Base-by-base conservation (phyloP, 2,329 filamentous ascomycete genomes). In the Elsinoe australis region DNA sequence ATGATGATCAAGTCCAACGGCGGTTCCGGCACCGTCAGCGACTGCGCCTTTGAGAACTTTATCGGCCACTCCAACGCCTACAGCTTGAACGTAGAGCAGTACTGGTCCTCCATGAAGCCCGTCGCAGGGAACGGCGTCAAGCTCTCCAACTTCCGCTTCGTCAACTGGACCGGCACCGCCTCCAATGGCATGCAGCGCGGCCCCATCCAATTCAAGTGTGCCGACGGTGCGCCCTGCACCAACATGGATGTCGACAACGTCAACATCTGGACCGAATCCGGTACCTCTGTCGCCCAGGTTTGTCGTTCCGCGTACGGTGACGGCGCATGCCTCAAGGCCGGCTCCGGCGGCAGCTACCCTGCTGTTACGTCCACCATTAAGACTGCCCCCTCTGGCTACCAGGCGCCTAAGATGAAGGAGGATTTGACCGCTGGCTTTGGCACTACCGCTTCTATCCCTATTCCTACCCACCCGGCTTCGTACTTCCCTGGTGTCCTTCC, bases 61-160 rank as follows among this genome's bases (percentile, higher is more conserved):
- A 74, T 77, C 59, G 77, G 78, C 31, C 75, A 77, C 59, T 63
- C 66, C 50, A 81, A 80, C 52, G 76, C 77, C 3, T 80, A 79
- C 64, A 71, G 69, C 8, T 64, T 79, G 18, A 65, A 79, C 58
- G 68, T 79, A 47, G 71, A 80, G 60, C 66, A 73, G 49, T 69
- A 72, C 55, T 79, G 76, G 76, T 58, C 60, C 22, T 65, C 64
- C 49, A 70, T 71, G 66, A 56, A 51, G 29, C 53, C 61, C 0
- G 58, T 64, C 2, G 53, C 59, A 1, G 77, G 77, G 18, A 55
- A 69, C 52, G 77, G 78, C 22, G 73, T 80, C 5, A 59, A 70
- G 51, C 69, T 76, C 34, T 65, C 55, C 54, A 74, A 77, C 61
- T 66, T 81, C 55, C 73, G 67, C 2, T 68, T 78, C 58, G 67